These are phyloP conservation scores for Rhipidocladum racemiflorum DNA, from an alignment of 176 grass and related monocot genomes.

Conservation along the genomic window DNA sequence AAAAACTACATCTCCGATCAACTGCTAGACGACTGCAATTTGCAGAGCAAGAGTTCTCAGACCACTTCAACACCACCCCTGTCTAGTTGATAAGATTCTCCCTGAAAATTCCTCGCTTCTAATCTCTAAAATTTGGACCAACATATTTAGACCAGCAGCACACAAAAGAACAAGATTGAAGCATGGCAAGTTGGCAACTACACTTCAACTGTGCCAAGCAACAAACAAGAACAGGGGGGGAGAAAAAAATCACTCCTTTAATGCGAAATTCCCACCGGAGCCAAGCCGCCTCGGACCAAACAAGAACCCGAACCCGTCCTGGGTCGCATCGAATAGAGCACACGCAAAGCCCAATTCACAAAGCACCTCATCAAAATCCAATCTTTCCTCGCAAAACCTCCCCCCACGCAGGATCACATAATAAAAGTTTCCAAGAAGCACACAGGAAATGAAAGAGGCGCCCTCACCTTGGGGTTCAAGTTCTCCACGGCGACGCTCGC, in stretches of 20 bases:
- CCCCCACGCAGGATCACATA: too few relatives aligned
- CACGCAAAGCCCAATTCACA: neutral
- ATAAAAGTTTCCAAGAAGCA: neutral
- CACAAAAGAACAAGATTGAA: constrained; percentile 6
- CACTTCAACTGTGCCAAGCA: too few relatives aligned
- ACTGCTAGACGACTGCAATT: neutral
- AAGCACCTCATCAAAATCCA: constrained; percentile 5
- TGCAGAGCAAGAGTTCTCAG: neutral
- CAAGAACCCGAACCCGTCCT: neutral
- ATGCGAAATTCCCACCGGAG: neutral
- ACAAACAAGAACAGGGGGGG: neutral
- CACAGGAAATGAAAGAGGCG: neutral
- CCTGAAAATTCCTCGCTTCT: neutral
- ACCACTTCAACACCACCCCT: neutral
- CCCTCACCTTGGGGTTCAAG: constrained; percentile 51
- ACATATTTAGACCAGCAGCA: neutral
- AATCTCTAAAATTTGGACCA: neutral
- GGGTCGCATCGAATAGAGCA: neutral
- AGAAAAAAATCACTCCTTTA: neutral
- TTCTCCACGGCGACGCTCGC: constrained; percentile 44
- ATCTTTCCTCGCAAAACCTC: neutral
- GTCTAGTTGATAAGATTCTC: neutral
- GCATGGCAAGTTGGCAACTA: neutral
- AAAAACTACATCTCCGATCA: neutral
- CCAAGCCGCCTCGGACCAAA: neutral